Percentiles rank a stretch among this genome's conserved stretches.
These are phyloP conservation scores for Boletus subcaerulescens DNA, from an alignment of 768 basidiomycete species.

Conservation along the genomic window DNA sequence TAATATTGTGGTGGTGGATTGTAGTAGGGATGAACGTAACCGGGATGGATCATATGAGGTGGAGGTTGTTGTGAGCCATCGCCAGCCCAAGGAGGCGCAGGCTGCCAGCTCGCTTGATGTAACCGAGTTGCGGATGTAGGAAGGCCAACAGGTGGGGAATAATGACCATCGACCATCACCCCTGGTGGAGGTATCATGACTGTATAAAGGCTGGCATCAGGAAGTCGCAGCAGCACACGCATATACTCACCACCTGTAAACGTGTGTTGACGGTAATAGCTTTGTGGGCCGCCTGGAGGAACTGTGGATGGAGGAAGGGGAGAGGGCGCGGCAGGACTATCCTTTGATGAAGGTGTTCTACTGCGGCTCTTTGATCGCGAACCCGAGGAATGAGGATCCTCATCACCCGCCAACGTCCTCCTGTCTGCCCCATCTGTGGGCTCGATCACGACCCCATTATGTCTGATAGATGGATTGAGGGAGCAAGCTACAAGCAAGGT, in stretches of 20 bases:
- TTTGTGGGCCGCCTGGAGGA: conserved; percentile 40
- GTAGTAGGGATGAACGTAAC: conserved; percentile 39
- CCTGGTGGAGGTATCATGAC: conserved; percentile 43
- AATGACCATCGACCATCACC: conserved; percentile 42
- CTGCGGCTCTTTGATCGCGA: conserved; percentile 52
- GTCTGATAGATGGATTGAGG: conserved; percentile 32
- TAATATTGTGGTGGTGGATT: conserved; percentile 45
- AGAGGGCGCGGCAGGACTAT: conserved; percentile 33
- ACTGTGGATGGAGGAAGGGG: conserved; percentile 36
- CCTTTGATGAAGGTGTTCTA: conserved; percentile 44
- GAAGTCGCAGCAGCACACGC: background rate
- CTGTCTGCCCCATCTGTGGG: conserved; percentile 32
- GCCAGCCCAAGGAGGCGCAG: conserved; percentile 31
- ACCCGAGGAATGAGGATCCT: conserved; percentile 34
- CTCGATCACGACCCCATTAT: conserved; percentile 67
- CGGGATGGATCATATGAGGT: conserved; percentile 31
- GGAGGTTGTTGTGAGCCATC: conserved; percentile 38
- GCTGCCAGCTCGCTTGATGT: conserved; percentile 42
- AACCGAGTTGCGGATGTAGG: conserved; percentile 55
- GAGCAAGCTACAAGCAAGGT: background rate
- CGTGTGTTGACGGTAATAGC: conserved; percentile 68
- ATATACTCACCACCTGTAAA: conserved; percentile 39
- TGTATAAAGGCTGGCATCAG: conserved; percentile 17
- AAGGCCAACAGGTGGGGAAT: conserved; percentile 39
- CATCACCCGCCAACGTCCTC: conserved; percentile 19